Evolutionary conservation across 2,329 filamentous ascomycete species (phyloP).

Genomic region (Monosporascus sp.): DNA sequence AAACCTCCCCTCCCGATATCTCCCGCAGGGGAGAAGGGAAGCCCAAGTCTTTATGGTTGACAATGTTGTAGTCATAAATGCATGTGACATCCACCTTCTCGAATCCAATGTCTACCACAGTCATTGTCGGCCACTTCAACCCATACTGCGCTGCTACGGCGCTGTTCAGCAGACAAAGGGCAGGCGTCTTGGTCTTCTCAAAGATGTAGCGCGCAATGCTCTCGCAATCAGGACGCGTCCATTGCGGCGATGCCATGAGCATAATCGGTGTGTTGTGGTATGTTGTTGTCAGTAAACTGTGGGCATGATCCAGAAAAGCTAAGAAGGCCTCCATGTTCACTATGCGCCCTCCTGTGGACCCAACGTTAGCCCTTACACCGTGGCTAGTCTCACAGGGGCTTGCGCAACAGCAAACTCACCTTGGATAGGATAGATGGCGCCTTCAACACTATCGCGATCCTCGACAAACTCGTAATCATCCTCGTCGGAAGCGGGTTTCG

Average conservation of each 20-base stretch:
- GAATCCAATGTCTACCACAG: conserved; percentile 85
- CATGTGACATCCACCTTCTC: conserved; percentile 92
- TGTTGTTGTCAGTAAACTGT: conserved; percentile 80
- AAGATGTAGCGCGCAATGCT: conserved; percentile 90
- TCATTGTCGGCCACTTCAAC: conserved; percentile 67
- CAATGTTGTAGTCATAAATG: conserved; percentile 73
- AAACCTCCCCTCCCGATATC: conserved; percentile 78
- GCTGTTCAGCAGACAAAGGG: conserved; percentile 84
- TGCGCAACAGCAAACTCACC: conserved; percentile 31
- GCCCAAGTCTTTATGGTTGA: conserved; percentile 60
- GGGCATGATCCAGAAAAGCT: conserved; percentile 86
- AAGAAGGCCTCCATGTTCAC: conserved; percentile 90
- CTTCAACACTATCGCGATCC: conserved; percentile 80
- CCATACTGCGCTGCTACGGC: conserved; percentile 85
- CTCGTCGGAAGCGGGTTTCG: conserved; percentile 42
- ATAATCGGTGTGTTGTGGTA: conserved; percentile 96
- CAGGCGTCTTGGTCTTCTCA: conserved; percentile 93
- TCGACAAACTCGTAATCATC: conserved; percentile 73
- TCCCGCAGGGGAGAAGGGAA: conserved; percentile 37
- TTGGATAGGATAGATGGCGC: conserved; percentile 80
- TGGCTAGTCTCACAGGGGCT: background rate
- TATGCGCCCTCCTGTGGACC: conserved; percentile 61
- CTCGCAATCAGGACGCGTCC: conserved; percentile 85
- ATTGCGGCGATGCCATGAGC: conserved; percentile 82
- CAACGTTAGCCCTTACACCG: conserved; percentile 5